Percentiles rank a stretch among this genome's conserved stretches.
Conservation (phyloP, 345 rosid genomes). For the Aegle marmelos region DNA sequence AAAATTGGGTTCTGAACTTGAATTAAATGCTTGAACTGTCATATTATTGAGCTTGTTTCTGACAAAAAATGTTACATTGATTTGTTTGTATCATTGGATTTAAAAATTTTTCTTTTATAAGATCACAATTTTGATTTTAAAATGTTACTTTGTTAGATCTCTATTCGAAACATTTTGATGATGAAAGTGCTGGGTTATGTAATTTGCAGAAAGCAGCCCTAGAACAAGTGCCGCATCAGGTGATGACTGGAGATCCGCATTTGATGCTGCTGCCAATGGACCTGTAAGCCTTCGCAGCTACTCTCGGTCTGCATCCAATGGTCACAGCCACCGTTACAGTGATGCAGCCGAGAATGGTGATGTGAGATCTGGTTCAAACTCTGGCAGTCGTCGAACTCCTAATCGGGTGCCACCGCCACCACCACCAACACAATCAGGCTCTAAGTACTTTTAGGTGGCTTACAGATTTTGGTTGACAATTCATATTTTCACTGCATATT, state of each 20-base stretch:
- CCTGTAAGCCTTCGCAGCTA: conserved; percentile 23
- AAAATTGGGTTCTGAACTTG: background rate
- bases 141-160: background rate
- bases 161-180: background rate
- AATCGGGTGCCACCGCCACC: conserved; percentile 65
- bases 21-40: background rate
- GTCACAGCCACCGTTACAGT: conserved; percentile 55
- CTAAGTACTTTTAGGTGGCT: conserved; percentile 19
- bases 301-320: conserved; percentile 51
- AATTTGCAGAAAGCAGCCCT: conserved; percentile 74
- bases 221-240: conserved; percentile 55
- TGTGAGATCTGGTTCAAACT: conserved; percentile 43
- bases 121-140: background rate
- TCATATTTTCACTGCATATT: conserved; percentile 2
- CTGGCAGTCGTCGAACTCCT: conserved; percentile 73
- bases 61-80: background rate
- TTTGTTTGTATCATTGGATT: background rate
- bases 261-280: conserved; percentile 77
- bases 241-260: conserved; percentile 93
- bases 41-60: background rate
- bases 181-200: background rate
- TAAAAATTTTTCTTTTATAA: background rate
- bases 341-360: conserved; percentile 71
- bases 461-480: background rate
- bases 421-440: conserved; percentile 35